phyloP scores from a whole-genome alignment of 2,329 filamentous ascomycete genomes.

The Chlorencoelia australis region DNA sequence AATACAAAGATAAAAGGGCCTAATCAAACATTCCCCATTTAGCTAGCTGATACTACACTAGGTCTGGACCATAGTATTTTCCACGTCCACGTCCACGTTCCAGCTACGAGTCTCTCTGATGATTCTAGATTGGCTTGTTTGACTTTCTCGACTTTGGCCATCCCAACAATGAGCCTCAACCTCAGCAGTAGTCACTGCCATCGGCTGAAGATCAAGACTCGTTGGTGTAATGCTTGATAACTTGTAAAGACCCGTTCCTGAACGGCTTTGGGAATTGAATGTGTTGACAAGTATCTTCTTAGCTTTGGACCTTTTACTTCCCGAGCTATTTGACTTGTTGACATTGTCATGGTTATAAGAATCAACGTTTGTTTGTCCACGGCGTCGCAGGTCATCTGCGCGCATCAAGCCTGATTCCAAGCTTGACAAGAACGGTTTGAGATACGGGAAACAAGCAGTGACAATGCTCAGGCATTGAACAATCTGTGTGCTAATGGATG shows the following conservation, averaged over 20 bases:
- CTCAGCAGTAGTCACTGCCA: background rate
- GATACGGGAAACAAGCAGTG: constrained; percentile 4
- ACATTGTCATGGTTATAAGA: background rate
- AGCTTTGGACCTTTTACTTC: background rate
- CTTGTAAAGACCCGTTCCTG: background rate
- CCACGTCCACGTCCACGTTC: constrained; percentile 1
- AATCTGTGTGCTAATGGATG: background rate
- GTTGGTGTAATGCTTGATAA: background rate
- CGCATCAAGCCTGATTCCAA: constrained; percentile 3
- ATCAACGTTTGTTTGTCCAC: background rate
- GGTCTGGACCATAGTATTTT: too few relatives aligned
- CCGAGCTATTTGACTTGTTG: background rate
- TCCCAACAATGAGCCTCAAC: background rate
- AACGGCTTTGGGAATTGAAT: background rate
- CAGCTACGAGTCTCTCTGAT: constrained; percentile 1
- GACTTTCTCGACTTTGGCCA: constrained; percentile 1
- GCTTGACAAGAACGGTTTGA: constrained; percentile 3
- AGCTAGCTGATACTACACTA: too few relatives aligned
- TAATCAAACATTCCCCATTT: too few relatives aligned
- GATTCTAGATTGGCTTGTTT: constrained; percentile 4
- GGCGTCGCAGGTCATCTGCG: constrained; percentile 4
- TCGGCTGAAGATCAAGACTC: background rate
- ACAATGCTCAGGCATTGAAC: constrained; percentile 4
- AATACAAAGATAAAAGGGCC: too few relatives aligned
- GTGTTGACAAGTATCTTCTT: background rate